phyloP scores from a whole-genome alignment of 148 eudicot genomes.

The Polygonum aviculare region DNA sequence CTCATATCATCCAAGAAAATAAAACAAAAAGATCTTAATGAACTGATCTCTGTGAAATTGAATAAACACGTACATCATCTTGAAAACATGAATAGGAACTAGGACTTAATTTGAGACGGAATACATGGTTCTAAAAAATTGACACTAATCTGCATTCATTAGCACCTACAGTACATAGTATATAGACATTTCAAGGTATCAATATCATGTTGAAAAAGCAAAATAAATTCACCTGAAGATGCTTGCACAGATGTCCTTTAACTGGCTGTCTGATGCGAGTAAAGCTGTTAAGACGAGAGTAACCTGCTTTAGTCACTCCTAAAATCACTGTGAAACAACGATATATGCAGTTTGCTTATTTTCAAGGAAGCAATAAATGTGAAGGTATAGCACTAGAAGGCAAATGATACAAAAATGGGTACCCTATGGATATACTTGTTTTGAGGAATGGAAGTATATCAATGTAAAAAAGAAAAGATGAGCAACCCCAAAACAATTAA shows the following conservation, averaged over 20 bases:
- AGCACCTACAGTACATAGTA: not conserved
- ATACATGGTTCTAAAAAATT: not conserved
- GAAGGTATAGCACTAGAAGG: not conserved
- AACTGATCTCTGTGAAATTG: not conserved
- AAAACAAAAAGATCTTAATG: not conserved
- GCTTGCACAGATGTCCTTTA: constrained; percentile 83
- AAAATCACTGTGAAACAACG: not conserved
- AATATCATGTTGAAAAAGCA: not conserved
- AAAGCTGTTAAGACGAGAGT: constrained; percentile 33
- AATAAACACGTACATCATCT: not conserved
- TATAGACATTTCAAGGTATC: not conserved
- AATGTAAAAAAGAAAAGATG: not conserved
- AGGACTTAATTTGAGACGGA: not conserved
- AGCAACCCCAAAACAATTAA: not conserved
- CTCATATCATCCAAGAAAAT: not conserved
- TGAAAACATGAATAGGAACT: not conserved
- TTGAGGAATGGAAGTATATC: not conserved
- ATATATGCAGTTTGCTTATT: not conserved
- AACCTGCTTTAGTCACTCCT: not conserved
- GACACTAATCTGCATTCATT: not conserved
- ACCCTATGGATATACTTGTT: not conserved
- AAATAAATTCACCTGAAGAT: constrained; percentile 62
- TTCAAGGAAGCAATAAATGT: not conserved
- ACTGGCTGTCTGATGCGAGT: constrained; percentile 63
- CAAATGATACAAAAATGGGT: not conserved